Base-by-base conservation (phyloP, 805 yeast genomes). In the Ogataea haglerorum region DNA sequence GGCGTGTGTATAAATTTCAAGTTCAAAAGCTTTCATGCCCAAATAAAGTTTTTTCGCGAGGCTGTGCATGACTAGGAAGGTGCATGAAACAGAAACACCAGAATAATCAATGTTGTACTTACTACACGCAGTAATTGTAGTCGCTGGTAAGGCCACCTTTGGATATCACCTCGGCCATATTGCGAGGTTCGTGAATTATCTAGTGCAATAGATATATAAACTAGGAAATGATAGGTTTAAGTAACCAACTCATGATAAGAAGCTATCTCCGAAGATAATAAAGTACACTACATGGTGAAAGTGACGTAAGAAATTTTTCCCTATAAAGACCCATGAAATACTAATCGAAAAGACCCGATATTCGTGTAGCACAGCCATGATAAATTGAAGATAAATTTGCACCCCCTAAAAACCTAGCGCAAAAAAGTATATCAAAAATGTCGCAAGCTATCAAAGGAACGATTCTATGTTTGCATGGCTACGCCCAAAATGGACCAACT, bases 401-500 rank as follows among this genome's bases (percentile, higher is more conserved):
- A 40, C 38, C 43, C 43, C 38, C 13, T 18, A 22, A 18, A 22
- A 23, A 18, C 13, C 12, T 12, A 16, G 14, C 6, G 16, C 19
- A 13, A 33, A 33, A 33, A 23, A 33, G n/a, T 23, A n/a, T 19
- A 19, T 19, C 9, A 19, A 16, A 23, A 19, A 63, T 53, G 64
- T 30, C 57, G 12, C 56, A 56, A 37, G 59, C 43, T 16, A 38
- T 57, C 24, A 61, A 54, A 36, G 68, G 68, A 23, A 80, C 80
- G 51, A 70, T 91, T 19, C 68, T 91, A n/a, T 91, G 93, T 63
- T 67, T 93, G 21, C 99, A 91, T 51, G 98, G 99, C 0, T 89
- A 81, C 62, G 78, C 90, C 12, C 96, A 91, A 69, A 83, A 81
- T 47, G 91, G 91, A 6, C 73, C 82, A 30, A 72, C 82, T 10